Evolutionary conservation across 2,329 filamentous ascomycete genomes (phyloP).

Genomic region (Colletotrichum eleusines): DNA sequence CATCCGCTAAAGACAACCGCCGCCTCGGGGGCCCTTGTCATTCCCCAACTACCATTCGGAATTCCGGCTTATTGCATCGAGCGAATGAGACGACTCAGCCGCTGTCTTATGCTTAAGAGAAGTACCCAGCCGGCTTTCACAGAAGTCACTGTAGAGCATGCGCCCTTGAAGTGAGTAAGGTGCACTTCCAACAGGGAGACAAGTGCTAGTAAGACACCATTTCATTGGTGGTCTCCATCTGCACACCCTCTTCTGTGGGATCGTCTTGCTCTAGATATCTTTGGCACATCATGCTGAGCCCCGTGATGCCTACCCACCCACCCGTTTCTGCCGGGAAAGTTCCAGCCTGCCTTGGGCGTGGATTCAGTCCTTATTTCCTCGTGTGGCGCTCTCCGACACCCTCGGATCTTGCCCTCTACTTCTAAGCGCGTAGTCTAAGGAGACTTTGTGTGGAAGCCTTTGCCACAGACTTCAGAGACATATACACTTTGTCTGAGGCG

Average conservation of each 20-base stretch:
- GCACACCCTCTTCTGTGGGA: slow-evolving; percentile 41
- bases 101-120: slow-evolving; percentile 38
- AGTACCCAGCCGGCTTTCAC: slow-evolving; percentile 26
- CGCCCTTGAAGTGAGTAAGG: slow-evolving; percentile 1
- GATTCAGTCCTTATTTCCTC: slow-evolving; percentile 9
- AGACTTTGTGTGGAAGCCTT: background rate
- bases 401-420: slow-evolving; percentile 38
- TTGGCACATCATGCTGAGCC: slow-evolving; percentile 32
- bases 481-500: slow-evolving; percentile 25
- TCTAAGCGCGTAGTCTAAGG: slow-evolving; percentile 15
- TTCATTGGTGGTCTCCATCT: slow-evolving; percentile 21
- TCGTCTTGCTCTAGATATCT: slow-evolving; percentile 35
- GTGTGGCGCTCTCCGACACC: slow-evolving; percentile 30
- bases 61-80: slow-evolving; percentile 25
- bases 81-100: slow-evolving; percentile 21
- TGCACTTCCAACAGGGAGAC: slow-evolving; percentile 35
- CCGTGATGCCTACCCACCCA: slow-evolving; percentile 40
- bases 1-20: slow-evolving; percentile 5
- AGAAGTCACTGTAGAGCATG: background rate
- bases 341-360: slow-evolving; percentile 27
- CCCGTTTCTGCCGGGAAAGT: slow-evolving; percentile 34
- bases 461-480: slow-evolving; percentile 15
- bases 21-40: slow-evolving; percentile 22
- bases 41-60: slow-evolving; percentile 38
- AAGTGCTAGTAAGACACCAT: slow-evolving; percentile 4